Evolutionary conservation across 2,329 filamentous ascomycete genomes (phyloP), one percentile per base, ranked within the genome.

Genomic region (Ustulina deusta): DNA sequence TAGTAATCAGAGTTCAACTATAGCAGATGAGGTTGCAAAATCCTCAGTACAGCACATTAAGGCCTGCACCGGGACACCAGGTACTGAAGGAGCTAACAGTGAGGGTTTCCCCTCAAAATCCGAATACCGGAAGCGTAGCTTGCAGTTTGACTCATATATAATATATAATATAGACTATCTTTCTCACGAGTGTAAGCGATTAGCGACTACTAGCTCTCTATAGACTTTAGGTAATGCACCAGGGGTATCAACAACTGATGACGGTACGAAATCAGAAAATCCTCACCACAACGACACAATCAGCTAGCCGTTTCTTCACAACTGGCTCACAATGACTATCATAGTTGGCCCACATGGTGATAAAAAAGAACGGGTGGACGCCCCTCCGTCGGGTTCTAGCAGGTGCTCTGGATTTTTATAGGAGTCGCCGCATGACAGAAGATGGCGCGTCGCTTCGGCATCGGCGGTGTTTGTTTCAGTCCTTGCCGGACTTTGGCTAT

Each of bases 171-270:
- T 61, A 42, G 6, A 63, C 36, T 57, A 63, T 66, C 51, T 62
- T 63, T 58, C 10, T 32, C 49, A 20, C 58, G 22, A 48, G 58
- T 58, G 29, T 49, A 65, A 65, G 55, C 48, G 61, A 65, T 58
- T 64, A 63, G 59, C 40, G 60, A 63, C 29, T 52, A 66, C 17
- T 56, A 32, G 51, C 63, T 58, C 55, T 64, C 56, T 68, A 62
- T 66, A 52, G 59, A 54, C 49, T 63, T 55, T 22, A 54, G 11
- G 48, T 63, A 56, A 56, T 64, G 38, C 29, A 40, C 40, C 49
- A 66, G 65, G 65, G 65, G 66, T 68, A 70, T 68, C 58, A 66
- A 58, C 44, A 65, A 61, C 51, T 61, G 65, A 63, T 58, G 27
- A 61, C 55, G 57, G 49, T 42, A 63, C 57, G 32, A 49, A 58